Evolutionary conservation across 2,329 filamentous ascomycete species (phyloP), one percentile per base, ranked within the genome.

Genomic region (Arthrobotrys entomopaga): DNA sequence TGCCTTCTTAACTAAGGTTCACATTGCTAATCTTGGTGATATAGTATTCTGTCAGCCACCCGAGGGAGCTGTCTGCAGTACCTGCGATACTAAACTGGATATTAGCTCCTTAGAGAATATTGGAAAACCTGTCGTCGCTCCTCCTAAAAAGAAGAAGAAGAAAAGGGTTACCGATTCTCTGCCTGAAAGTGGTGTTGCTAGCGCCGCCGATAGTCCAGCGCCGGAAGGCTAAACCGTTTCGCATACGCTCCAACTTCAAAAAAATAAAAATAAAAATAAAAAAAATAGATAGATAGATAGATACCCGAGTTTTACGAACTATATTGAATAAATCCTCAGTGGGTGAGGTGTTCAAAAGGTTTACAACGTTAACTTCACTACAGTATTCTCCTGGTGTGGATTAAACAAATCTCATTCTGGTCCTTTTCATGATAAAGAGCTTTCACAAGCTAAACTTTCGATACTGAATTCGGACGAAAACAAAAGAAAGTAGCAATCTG

Each of bases 81-180:
- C 92, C 0, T 97, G 93, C 80, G 92, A 91, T 1, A 94, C 91
- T 2, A 87, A 88, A 79, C 84, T 97, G 29, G 78, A 79, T 59
- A 58, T 78, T 4, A 69, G 77, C 19, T 85, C 88, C n/a, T 82
- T 93, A n/a, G 90, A 90, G 0, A 87, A 87, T 70, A 93, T 93
- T 79, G 91, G 91, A 19, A 91, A 89, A 79, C 92, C 92, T 0
- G 90, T 89, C n/a, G 90, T 94, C 3, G 84, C 93, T 16, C 86
- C 88, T 0, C 84, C 86, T 60, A 88, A 85, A 79, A 93, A 91
- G 84, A 92, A 90, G 86, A 92, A 89, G 84, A 87, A 85, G 80
- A 82, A 84, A 80, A 76, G 80, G 54, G 80, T 79, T 26, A 80
- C 84, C 56, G 87, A 87, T 52, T 86, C 86, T 2, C 77, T 79